Base-by-base conservation (phyloP, 768 basidiomycete genomes). In the Lactifluus subvellereus region DNA sequence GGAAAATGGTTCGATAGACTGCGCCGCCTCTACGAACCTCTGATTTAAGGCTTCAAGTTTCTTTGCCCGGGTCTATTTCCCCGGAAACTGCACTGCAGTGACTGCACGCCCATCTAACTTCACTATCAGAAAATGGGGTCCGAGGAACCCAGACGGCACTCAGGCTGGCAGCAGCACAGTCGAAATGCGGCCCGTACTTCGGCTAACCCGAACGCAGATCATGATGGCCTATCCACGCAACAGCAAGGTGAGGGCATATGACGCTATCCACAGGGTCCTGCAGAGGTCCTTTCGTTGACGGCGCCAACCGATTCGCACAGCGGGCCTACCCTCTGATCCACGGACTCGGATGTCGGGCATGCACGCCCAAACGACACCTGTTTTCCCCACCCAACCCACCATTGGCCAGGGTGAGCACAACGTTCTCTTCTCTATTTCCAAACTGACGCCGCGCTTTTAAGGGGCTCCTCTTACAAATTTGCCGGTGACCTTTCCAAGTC, bases 31-130 rank as follows among this genome's bases (percentile, higher is more conserved):
- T 11, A n/a, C 18, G 20, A 50, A 30, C 9, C 11, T 16, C 33
- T 7, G 22, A 54, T 64, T 60, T 55, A 64, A 59, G 22, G 18
- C 22, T 27, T 48, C 43, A 9, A 10, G n/a, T n/a, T 42, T 42
- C 35, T 37, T 7, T n/a, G 48, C 16, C 18, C 27, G n/a, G 37
- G 32, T 49, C 38, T 43, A 33, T 32, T 54, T 32, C 40, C 57
- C 38, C 54, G 49, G 58, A 48, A 38, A 62, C n/a, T 27, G 56
- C 43, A 57, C 43, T 43, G 38, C 30, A 27, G 27, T 27, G 27
- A 27, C 27, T 27, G 27, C 27, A 27, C 27, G 27, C 27, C 27
- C 27, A 27, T 27, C 27, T 27, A 27, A 27, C 27, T 3, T 27
- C 10, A 11, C 47, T 22, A 20, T 10, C 33, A 18, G 30, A 42